phyloP scores from a whole-genome alignment of 352 stramenopile species.

The Nothophytophthora sp. region DNA sequence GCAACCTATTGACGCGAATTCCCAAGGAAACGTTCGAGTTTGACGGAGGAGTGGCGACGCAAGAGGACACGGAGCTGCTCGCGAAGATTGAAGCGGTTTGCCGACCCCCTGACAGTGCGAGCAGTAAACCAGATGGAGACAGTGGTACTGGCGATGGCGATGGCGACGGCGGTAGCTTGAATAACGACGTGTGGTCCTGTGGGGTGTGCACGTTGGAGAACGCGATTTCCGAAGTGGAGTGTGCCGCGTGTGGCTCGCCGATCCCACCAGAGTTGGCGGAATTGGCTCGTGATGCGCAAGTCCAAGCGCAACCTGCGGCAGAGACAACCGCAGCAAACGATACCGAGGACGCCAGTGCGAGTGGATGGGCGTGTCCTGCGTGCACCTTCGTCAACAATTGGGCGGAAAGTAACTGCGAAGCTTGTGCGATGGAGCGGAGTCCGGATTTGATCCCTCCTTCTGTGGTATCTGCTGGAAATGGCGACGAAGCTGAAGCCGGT shows the following conservation, averaged over 20 bases:
- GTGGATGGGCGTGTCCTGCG: conserved; percentile 57
- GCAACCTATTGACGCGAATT: conserved; percentile 46
- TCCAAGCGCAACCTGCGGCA: conserved; percentile 12
- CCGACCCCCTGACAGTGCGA: conserved; percentile 11
- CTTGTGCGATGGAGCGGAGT: conserved; percentile 58
- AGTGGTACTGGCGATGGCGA: conserved; percentile 4
- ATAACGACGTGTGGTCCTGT: conserved; percentile 57
- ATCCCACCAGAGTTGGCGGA: conserved; percentile 52
- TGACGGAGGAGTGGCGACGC: conserved; percentile 47
- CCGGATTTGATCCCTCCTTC: conserved; percentile 32
- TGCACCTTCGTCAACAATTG: conserved; percentile 78
- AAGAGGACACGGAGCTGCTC: conserved; percentile 39
- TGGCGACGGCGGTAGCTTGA: conserved; percentile 10
- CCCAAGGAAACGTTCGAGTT: conserved; percentile 58
- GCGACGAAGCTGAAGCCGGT: neutral
- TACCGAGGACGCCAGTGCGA: conserved; percentile 1
- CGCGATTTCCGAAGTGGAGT: conserved; percentile 49
- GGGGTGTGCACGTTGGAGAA: conserved; percentile 77
- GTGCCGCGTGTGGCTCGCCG: conserved; percentile 60
- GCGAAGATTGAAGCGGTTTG: conserved; percentile 32
- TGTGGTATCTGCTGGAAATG: conserved; percentile 2
- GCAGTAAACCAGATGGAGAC: conserved; percentile 13
- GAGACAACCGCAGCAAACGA: neutral
- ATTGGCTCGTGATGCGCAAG: conserved; percentile 22
- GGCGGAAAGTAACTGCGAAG: conserved; percentile 39